Conservation (phyloP, 1,284 basidiomycete species). For the Cutaneotrichosporon cutaneum region DNA sequence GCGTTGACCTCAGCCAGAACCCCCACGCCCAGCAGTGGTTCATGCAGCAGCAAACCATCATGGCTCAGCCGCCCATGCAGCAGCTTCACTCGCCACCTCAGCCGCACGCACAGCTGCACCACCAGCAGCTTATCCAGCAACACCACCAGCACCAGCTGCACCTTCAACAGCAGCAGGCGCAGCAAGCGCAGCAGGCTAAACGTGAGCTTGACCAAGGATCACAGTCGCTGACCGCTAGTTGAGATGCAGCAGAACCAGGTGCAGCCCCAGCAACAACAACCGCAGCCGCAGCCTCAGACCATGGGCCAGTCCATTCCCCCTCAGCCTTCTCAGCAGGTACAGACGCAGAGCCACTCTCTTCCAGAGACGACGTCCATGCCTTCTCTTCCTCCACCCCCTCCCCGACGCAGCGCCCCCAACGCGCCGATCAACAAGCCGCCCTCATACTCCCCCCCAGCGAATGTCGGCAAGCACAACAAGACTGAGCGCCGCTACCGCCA, state of each 20-base stretch:
- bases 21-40: constrained; percentile 9
- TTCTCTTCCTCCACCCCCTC: constrained; percentile 13
- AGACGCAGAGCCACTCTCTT: constrained; percentile 3
- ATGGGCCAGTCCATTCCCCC: constrained; percentile 4
- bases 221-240: not conserved
- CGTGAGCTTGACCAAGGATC: not conserved
- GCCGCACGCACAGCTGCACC: not conserved
- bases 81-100: not conserved
- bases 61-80: constrained; percentile 3
- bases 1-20: constrained; percentile 18
- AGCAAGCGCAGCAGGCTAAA: not conserved
- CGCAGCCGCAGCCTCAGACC: constrained; percentile 1
- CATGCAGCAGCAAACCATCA: not conserved
- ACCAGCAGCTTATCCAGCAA: constrained; percentile 9
- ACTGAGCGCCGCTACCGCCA: constrained; percentile 52
- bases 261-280: not conserved
- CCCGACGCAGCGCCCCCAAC: constrained; percentile 26
- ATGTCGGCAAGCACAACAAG: constrained; percentile 53
- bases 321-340: not conserved
- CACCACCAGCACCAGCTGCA: constrained; percentile 3
- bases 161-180: constrained; percentile 2
- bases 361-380: not conserved
- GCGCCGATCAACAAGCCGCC: constrained; percentile 26
- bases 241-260: not conserved
- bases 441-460: constrained; percentile 15